Base-by-base conservation (phyloP, 345 rosid species). In the Limnanthes douglasii region DNA sequence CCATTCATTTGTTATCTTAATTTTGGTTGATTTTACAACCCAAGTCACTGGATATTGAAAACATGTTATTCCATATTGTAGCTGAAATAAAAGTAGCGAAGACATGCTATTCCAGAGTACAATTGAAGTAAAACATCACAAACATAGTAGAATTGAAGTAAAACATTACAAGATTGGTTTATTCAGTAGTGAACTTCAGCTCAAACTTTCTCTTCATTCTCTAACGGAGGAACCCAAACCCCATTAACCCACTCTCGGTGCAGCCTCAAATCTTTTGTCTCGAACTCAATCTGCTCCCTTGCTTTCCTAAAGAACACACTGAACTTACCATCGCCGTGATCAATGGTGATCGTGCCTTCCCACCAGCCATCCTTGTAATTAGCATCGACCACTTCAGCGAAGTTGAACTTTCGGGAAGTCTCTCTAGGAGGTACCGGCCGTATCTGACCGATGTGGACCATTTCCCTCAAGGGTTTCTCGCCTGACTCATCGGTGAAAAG, bases 291-390 rank as follows among this genome's bases (percentile, higher is more conserved):
- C 39, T 54, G 62, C 29, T 78, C 92, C 12, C 39, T 3, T 6
- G 70, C 48, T 27, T 48, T 61, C 35, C 45, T 57, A 18, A 78
- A 74, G 43, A 28, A 61, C 18, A 78, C 48, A 20, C 8, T 8
- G 34, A 70, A 57, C 45, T 19, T 59, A 18, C 50, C 52, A 15
- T 57, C 41, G n/a, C 18, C 12, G 14, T 43, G 41, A 35, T 55
- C 57, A 39, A 54, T 62, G 6, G 30, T 35, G 35, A 78, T 43
- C 2, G 47, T 51, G 19, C 92, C 92, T 12, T 43, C 61, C 92
- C 92, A 74, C 92, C 92, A 78, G 24, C 69, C 77, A 12, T 71
- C 92, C 26, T 66, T 71, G 45, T 71, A 71, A 15, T 33, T 49
- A n/a, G 70, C 78, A 61, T 78, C 77, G 20, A 78, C 68, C 54